Evolutionary conservation across 2,329 filamentous ascomycete genomes (phyloP).

Genomic region (Colletotrichum shisoi): DNA sequence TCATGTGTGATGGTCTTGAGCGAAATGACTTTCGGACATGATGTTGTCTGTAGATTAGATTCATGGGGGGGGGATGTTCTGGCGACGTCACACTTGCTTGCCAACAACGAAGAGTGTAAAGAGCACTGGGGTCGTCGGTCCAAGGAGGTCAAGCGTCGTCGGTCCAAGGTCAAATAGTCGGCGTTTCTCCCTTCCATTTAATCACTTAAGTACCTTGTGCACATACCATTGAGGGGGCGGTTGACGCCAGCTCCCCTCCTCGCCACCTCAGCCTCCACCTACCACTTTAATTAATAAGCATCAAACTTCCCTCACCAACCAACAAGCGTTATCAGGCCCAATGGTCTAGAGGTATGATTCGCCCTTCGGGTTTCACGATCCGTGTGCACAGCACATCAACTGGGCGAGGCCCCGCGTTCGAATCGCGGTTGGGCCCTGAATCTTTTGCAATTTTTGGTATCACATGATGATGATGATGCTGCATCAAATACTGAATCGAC

Average conservation of each 20-base stretch:
- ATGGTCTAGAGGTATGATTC: slow-evolving; percentile 39
- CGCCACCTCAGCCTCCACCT: too few relatives aligned
- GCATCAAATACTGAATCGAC: too few relatives aligned
- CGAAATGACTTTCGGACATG: neutral
- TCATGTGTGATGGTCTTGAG: neutral
- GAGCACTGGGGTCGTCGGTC: neutral
- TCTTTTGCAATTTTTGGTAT: neutral
- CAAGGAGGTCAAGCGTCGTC: neutral
- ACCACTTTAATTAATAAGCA: rapidly evolving
- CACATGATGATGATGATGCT: too few relatives aligned
- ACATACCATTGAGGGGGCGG: too few relatives aligned
- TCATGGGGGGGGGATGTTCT: neutral
- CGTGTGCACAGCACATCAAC: slow-evolving; percentile 20
- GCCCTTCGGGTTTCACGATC: slow-evolving; percentile 33
- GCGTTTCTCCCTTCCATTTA: too few relatives aligned
- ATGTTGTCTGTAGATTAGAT: neutral
- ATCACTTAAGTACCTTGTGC: too few relatives aligned
- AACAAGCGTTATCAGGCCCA: slow-evolving; percentile 11
- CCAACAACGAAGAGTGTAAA: neutral
- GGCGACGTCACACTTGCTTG: neutral
- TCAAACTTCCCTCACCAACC: too few relatives aligned
- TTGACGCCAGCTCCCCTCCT: too few relatives aligned
- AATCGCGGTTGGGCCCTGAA: slow-evolving; percentile 32
- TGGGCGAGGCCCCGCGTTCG: slow-evolving; percentile 37
- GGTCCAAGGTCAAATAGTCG: slow-evolving; percentile 1